Evolutionary conservation across 2,329 filamentous ascomycete genomes (phyloP).

Genomic region (Pyricularia grisea): DNA sequence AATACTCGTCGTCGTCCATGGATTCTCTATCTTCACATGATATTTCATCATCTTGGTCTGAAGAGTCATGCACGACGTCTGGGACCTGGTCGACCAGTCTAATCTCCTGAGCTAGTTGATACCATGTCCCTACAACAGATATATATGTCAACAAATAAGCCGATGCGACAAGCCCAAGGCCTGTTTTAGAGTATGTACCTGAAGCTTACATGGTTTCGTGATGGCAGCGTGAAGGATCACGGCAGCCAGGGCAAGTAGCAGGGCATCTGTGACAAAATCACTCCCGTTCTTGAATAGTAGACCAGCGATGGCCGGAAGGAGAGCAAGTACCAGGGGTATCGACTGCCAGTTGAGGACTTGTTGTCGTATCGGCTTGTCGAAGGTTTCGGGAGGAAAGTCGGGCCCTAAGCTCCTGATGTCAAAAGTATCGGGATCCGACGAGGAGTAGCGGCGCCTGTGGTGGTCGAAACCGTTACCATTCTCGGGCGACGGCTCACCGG

Average conservation of each 20-base stretch:
- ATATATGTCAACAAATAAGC: background rate
- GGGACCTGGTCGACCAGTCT: slow-evolving; percentile 38
- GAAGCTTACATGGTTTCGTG: slow-evolving; percentile 70
- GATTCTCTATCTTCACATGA: background rate
- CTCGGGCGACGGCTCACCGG: background rate
- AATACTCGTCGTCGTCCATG: background rate
- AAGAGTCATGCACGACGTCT: background rate
- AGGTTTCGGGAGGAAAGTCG: background rate
- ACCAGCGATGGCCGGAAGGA: slow-evolving; percentile 79
- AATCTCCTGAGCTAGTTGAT: slow-evolving; percentile 58
- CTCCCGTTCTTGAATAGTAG: slow-evolving; percentile 78
- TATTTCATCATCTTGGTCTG: background rate
- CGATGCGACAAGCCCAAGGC: background rate
- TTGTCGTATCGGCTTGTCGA: background rate
- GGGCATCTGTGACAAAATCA: slow-evolving; percentile 73
- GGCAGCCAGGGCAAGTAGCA: slow-evolving; percentile 68
- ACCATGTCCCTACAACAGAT: slow-evolving; percentile 52
- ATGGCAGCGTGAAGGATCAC: slow-evolving; percentile 92
- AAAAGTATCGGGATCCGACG: slow-evolving; percentile 46
- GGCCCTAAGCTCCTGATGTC: background rate
- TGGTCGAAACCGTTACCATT: slow-evolving; percentile 4
- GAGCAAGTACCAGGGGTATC: slow-evolving; percentile 71
- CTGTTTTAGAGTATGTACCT: background rate
- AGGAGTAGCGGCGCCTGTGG: slow-evolving; percentile 41
- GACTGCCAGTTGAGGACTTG: slow-evolving; percentile 53